Evolutionary conservation across 805 yeast genomes (phyloP).

Genomic region (Isabelozyma gotoi): DNA sequence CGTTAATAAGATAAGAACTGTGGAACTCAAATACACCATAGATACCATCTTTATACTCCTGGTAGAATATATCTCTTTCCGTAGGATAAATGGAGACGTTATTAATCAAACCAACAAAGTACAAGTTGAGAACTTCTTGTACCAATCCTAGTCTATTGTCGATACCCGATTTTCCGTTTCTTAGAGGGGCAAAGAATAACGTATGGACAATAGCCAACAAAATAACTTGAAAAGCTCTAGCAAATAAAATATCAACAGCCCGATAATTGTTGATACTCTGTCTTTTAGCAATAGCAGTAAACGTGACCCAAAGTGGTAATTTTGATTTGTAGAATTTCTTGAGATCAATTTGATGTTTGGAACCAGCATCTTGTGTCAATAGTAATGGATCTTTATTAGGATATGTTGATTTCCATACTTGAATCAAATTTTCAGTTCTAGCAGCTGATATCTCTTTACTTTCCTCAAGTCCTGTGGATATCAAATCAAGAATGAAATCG

Average conservation of each 20-base stretch:
- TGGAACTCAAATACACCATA: slow-evolving; percentile 68
- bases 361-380: not conserved
- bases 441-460: slow-evolving; percentile 14
- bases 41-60: slow-evolving; percentile 72
- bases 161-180: slow-evolving; percentile 47
- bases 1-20: slow-evolving; percentile 55
- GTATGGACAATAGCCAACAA: slow-evolving; percentile 66
- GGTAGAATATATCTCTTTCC: slow-evolving; percentile 74
- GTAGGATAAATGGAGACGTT: slow-evolving; percentile 74
- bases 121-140: slow-evolving; percentile 71
- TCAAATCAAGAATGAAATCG: slow-evolving; percentile 69
- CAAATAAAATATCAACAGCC: slow-evolving; percentile 54
- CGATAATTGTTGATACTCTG: slow-evolving; percentile 35
- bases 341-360: slow-evolving; percentile 40
- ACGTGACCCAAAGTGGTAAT: slow-evolving; percentile 24
- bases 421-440: slow-evolving; percentile 24
- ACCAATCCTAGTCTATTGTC: slow-evolving; percentile 70
- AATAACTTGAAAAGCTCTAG: slow-evolving; percentile 63
- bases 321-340: slow-evolving; percentile 33
- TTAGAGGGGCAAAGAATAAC: slow-evolving; percentile 54
- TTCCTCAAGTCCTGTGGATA: slow-evolving; percentile 46
- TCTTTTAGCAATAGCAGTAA: slow-evolving; percentile 29
- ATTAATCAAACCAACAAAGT: slow-evolving; percentile 77
- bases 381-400: slow-evolving; percentile 33
- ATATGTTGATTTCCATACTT: slow-evolving; percentile 34